These are phyloP conservation scores for Rauvolfia tetraphylla DNA, from an alignment of 257 asterid genomes.

Conservation along the genomic window DNA sequence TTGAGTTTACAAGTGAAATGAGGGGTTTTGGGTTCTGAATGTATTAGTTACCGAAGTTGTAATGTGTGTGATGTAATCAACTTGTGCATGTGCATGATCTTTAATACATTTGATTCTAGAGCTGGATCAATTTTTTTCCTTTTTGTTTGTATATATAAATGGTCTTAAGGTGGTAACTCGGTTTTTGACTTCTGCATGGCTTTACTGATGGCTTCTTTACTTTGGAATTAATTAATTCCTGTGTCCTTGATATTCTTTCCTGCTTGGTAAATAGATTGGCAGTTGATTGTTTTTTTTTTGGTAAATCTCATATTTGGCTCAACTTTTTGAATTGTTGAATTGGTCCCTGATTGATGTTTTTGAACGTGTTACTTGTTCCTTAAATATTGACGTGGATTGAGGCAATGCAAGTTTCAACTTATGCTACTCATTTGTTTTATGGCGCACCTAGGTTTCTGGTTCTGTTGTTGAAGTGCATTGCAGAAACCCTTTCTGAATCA, in stretches of 20 bases:
- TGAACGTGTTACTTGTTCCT: neutral
- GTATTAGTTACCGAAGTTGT: constrained; percentile 1
- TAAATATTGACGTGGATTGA: neutral
- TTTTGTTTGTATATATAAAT: neutral
- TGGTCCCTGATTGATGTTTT: constrained; percentile 3
- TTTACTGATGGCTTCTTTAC: neutral
- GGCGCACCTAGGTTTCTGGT: neutral
- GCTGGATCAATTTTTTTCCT: neutral
- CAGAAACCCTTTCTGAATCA: neutral
- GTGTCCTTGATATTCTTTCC: neutral
- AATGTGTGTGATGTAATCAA: constrained; percentile 3
- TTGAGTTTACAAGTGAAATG: constrained; percentile 11
- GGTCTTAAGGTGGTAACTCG: neutral
- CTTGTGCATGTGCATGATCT: constrained; percentile 16
- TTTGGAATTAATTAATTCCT: neutral
- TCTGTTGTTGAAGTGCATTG: neutral
- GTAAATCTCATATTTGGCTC: neutral
- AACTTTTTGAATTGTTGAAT: neutral
- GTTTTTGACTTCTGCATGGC: constrained; percentile 4
- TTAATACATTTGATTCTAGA: constrained; percentile 7
- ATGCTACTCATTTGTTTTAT: neutral
- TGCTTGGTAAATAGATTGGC: neutral
- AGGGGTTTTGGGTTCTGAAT: constrained; percentile 15
- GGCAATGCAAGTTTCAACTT: neutral
- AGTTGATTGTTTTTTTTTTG: constrained; percentile 1